Base-by-base conservation (phyloP, 2,329 filamentous ascomycete genomes). In the Thelonectria rubi region DNA sequence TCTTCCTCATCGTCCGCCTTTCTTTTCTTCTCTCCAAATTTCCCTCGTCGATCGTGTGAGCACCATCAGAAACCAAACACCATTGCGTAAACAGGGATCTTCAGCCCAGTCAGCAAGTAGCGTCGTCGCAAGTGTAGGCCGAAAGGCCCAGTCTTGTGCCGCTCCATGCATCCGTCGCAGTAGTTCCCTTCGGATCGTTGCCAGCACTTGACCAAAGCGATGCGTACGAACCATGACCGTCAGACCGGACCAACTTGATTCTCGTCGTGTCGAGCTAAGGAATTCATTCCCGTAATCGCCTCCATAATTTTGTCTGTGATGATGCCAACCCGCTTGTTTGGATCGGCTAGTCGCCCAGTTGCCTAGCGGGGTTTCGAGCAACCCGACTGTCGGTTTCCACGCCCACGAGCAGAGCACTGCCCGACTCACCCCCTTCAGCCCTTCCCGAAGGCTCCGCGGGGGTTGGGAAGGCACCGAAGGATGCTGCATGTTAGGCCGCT, bases 81-180 rank as follows among this genome's bases (percentile, higher is more conserved):
- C 62, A 55, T 20, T 65, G 59, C 62, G 65, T 40, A 24, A 57
- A 45, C 69, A 71, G 60, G 69, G 67, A 55, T 71, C 37, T 64
- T 63, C 64, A 69, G 59, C 66, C 69, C 59, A 63, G 69, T 71
- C 30, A 71, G 69, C 63, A 71, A 70, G 67, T 69, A 71, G 67
- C 66, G 69, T 60, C 60, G 60, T 62, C 65, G 64, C 65, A 48
- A 40, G 54, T 62, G 53, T 64, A 63, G 63, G 62, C 53, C 56
- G 57, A 58, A 50, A 62, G 58, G 52, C 59, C 66, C 55, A 52
- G 39, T 55, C 40, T 64, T 58, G 58, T 55, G 53, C 65, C 55
- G 46, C 43, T 52, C 32, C 34, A 56, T 60, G 52, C 55, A 42
- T 43, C 48, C 57, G 39, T 53, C 57, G 57, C 58, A 53, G 48